These are phyloP conservation scores for Grigorovia yakushimaensis DNA, from an alignment of 805 yeast species.

Conservation along the genomic window DNA sequence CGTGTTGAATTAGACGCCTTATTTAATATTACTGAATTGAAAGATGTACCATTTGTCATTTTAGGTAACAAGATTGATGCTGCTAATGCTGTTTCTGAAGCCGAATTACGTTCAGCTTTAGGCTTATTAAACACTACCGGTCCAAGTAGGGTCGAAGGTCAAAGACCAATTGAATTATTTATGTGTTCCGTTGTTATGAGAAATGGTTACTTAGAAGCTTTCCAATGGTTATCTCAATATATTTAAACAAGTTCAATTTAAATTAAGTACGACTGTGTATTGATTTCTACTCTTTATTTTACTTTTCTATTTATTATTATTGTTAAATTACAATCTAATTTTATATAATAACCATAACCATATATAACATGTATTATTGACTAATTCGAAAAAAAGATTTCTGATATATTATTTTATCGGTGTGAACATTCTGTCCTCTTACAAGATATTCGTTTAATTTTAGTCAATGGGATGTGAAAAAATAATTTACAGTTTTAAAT, in stretches of 20 bases:
- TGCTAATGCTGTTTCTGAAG: conserved; percentile 89
- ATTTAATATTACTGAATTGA: conserved; percentile 84
- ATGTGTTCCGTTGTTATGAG: conserved; percentile 99
- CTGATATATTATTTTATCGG: neutral
- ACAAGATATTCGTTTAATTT: too few relatives aligned
- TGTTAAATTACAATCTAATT: neutral
- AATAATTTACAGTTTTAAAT: neutral
- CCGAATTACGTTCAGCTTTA: conserved; percentile 82
- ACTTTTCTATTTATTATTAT: neutral
- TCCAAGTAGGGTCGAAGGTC: conserved; percentile 56
- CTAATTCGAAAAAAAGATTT: neutral
- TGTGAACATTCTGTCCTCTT: neutral
- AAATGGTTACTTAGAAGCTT: conserved; percentile 97
- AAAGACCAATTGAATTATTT: conserved; percentile 89
- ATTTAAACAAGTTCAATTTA: conserved; percentile 37
- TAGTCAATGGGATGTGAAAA: too few relatives aligned
- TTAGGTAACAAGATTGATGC: conserved; percentile 96
- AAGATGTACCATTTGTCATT: conserved; percentile 81
- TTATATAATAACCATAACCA: neutral
- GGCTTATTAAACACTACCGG: conserved; percentile 89
- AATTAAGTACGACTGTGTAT: neutral
- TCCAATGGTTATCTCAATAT: conserved; percentile 96
- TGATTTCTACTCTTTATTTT: neutral
- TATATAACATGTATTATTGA: neutral
- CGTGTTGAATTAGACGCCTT: conserved; percentile 90